Evolutionary conservation across 441 rosid species (phyloP).

Genomic region (Populus hybrid): DNA sequence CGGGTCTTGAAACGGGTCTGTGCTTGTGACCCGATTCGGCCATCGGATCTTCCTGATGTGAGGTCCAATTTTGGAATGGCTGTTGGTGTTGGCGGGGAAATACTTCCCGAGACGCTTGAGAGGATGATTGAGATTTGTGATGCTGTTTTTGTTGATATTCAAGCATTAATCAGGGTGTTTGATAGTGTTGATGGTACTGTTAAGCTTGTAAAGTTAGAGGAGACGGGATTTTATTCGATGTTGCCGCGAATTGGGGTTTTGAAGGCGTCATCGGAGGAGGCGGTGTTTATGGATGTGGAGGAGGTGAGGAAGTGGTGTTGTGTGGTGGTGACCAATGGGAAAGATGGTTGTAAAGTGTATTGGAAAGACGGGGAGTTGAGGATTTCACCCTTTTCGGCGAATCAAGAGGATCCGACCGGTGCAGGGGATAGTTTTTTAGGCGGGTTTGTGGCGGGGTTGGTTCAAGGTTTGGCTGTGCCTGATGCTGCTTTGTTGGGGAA

Average conservation of each 20-base stretch:
- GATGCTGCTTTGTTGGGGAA: conserved; percentile 92
- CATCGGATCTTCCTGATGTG: conserved; percentile 58
- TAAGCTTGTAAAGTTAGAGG: conserved; percentile 48
- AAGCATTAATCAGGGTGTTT: conserved; percentile 70
- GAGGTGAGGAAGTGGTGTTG: conserved; percentile 65
- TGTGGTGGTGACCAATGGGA: conserved; percentile 83
- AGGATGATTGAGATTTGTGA: conserved; percentile 68
- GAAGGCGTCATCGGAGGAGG: conserved; percentile 90
- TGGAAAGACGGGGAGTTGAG: conserved; percentile 50
- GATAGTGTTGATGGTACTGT: conserved; percentile 57
- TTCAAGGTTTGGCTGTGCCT: conserved; percentile 62
- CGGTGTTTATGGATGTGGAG: conserved; percentile 67
- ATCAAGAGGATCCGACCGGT: conserved; percentile 88
- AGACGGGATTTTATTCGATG: conserved; percentile 56
- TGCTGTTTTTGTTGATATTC: conserved; percentile 70
- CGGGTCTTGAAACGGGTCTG: conserved; percentile 65
- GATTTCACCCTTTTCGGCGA: conserved; percentile 61
- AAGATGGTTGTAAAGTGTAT: conserved; percentile 63
- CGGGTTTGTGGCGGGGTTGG: conserved; percentile 75
- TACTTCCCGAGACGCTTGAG: conserved; percentile 74
- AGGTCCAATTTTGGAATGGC: conserved; percentile 77
- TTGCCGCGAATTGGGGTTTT: conserved; percentile 62
- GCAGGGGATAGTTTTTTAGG: conserved; percentile 92
- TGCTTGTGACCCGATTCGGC: conserved; percentile 63
- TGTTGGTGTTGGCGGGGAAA: conserved; percentile 92